phyloP scores from a whole-genome alignment of 352 stramenopile species.

The Bremia lactucae region DNA sequence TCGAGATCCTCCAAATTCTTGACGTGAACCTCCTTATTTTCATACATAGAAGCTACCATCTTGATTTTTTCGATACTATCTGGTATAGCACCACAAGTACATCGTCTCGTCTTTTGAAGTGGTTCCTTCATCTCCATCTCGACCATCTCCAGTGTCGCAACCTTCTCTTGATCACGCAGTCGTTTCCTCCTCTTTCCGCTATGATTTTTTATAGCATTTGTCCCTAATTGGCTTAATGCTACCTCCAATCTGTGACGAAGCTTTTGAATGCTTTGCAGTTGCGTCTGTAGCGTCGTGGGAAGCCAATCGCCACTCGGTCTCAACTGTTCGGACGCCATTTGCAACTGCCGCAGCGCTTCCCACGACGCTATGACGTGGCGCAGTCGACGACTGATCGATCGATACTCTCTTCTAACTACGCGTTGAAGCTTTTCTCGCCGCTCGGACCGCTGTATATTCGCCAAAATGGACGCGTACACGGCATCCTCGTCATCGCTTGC shows the following conservation, averaged over 20 bases:
- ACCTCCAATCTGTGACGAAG: constrained; percentile 1
- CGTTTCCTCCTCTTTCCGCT: constrained; percentile 10
- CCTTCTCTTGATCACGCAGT: not conserved
- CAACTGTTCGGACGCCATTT: constrained; percentile 15
- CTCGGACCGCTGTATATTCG: constrained; percentile 14
- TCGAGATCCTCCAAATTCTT: too few relatives aligned
- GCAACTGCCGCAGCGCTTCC: constrained; percentile 15
- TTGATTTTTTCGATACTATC: too few relatives aligned
- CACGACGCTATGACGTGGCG: constrained; percentile 8
- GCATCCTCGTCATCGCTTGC: constrained; percentile 7
- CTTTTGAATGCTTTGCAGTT: constrained; percentile 11
- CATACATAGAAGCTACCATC: too few relatives aligned
- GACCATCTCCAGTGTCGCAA: not conserved
- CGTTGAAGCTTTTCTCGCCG: constrained; percentile 10
- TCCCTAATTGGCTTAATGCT: not conserved
- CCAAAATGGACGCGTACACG: constrained; percentile 27
- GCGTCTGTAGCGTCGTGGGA: not conserved
- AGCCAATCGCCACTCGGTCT: constrained; percentile 13
- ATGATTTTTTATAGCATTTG: not conserved
- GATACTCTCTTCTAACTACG: constrained; percentile 11
- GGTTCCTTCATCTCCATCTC: not conserved
- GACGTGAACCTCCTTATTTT: too few relatives aligned
- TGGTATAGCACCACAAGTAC: too few relatives aligned
- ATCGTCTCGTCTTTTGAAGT: not conserved
- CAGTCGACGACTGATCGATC: constrained; percentile 1